These are phyloP conservation scores for Candida corydali DNA, from an alignment of 805 yeast genomes.

Conservation along the genomic window DNA sequence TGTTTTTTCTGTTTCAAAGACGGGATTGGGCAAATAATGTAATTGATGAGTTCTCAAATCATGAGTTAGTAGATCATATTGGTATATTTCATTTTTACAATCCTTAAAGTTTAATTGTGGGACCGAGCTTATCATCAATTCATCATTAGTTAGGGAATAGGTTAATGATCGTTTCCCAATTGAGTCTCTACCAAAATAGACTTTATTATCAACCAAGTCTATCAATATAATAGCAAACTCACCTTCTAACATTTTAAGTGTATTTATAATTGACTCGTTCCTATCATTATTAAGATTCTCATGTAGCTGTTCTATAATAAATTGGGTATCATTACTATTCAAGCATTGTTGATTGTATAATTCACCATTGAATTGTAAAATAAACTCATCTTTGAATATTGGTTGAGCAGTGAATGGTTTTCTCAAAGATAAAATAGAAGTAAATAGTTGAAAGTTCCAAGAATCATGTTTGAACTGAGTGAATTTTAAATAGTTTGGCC, in stretches of 20 bases:
- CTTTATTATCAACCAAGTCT: slow-evolving; percentile 33
- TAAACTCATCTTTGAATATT: slow-evolving; percentile 18
- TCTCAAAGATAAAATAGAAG: slow-evolving; percentile 79
- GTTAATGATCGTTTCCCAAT: slow-evolving; percentile 79
- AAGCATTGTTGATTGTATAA: slow-evolving; percentile 60
- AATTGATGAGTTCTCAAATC: background rate
- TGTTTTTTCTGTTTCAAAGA: background rate
- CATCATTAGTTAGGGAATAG: slow-evolving; percentile 30
- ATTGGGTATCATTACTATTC: slow-evolving; percentile 60
- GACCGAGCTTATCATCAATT: slow-evolving; percentile 39
- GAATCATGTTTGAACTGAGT: slow-evolving; percentile 10
- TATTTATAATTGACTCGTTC: slow-evolving; percentile 31
- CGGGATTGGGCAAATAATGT: slow-evolving; percentile 1
- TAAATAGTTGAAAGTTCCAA: slow-evolving; percentile 36
- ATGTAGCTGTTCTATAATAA: slow-evolving; percentile 37
- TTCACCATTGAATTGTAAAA: slow-evolving; percentile 87
- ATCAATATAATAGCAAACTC: slow-evolving; percentile 71
- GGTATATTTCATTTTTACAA: slow-evolving; percentile 51
- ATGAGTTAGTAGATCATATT: slow-evolving; percentile 25
- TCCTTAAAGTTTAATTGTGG: slow-evolving; percentile 39
- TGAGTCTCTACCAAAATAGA: slow-evolving; percentile 81
- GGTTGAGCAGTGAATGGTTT: slow-evolving; percentile 82
- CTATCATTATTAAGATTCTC: slow-evolving; percentile 12
- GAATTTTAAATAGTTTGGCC: slow-evolving; percentile 51
- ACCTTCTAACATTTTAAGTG: slow-evolving; percentile 56